These are phyloP conservation scores for Scheffersomyces quercinus DNA, from an alignment of 1,139 yeast species.

Conservation along the genomic window DNA sequence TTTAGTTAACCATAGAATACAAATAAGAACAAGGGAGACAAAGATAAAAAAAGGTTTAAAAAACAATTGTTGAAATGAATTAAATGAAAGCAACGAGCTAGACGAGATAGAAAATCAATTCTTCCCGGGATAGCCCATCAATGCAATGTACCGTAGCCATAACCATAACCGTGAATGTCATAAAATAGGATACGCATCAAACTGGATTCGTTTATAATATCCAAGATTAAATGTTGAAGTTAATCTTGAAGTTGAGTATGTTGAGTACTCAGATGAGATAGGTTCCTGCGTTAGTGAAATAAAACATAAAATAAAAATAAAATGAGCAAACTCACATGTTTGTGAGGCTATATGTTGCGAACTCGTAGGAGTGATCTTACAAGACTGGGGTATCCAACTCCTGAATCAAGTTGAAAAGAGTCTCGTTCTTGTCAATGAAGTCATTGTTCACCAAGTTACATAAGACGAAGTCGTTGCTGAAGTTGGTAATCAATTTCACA, in stretches of 20 bases:
- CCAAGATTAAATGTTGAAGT: constrained; percentile 18
- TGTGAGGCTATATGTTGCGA: not conserved
- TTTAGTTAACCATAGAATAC: constrained; percentile 7
- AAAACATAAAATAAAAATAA: constrained; percentile 10
- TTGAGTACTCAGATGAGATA: constrained; percentile 22
- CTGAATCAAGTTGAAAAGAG: constrained; percentile 45
- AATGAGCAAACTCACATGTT: constrained; percentile 1
- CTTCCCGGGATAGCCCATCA: no score
- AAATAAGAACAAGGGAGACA: constrained; percentile 6
- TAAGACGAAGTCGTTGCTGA: constrained; percentile 66
- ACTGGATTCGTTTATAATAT: constrained; percentile 1
- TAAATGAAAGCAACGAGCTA: constrained; percentile 10
- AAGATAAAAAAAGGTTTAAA: constrained; percentile 4
- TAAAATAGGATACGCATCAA: constrained; percentile 10
- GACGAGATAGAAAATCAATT: not conserved
- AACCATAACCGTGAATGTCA: constrained; percentile 17
- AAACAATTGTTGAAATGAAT: constrained; percentile 26
- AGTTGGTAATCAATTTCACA: constrained; percentile 43
- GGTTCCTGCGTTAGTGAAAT: constrained; percentile 31
- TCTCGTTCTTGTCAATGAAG: constrained; percentile 52
- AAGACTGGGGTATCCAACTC: constrained; percentile 24
- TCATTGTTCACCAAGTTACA: constrained; percentile 93
- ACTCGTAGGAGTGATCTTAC: constrained; percentile 3
- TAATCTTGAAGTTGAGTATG: constrained; percentile 21
- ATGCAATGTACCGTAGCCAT: constrained; percentile 1